Percentiles rank a stretch among this genome's conserved stretches.
These are phyloP conservation scores for Neurospora sp. DNA, from an alignment of 495 filamentous ascomycete genomes.

Conservation along the genomic window DNA sequence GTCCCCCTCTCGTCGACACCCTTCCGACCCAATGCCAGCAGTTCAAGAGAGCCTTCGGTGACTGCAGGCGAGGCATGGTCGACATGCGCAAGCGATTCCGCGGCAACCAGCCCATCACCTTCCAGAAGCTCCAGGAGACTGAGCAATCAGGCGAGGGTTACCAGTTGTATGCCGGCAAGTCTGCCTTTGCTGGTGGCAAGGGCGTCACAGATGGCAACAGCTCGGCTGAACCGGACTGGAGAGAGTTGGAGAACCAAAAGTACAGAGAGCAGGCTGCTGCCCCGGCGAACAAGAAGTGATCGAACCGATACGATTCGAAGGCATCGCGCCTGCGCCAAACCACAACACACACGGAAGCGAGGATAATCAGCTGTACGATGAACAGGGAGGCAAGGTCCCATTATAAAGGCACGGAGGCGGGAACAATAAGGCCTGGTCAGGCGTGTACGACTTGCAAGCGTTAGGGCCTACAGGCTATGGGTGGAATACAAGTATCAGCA, in stretches of 20 bases:
- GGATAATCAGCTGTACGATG: neutral
- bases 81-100: conserved; percentile 99
- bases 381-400: neutral
- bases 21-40: conserved; percentile 86
- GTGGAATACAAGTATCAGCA: neutral
- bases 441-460: neutral
- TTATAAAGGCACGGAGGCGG: neutral
- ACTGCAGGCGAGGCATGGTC: conserved; percentile 92
- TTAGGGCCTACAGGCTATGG: neutral
- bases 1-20: conserved; percentile 62
- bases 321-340: neutral
- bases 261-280: conserved; percentile 27
- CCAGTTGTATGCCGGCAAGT: conserved; percentile 73
- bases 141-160: conserved; percentile 42
- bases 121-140: conserved; percentile 49
- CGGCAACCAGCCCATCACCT: conserved; percentile 78
- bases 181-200: conserved; percentile 50
- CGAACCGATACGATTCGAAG: neutral
- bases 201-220: conserved; percentile 42
- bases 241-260: conserved; percentile 46
- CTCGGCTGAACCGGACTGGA: conserved; percentile 41
- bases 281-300: conserved; percentile 8
- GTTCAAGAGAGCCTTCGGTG: conserved; percentile 79
- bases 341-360: neutral
- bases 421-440: neutral